phyloP scores from a whole-genome alignment of 1,284 basidiomycete genomes.

The Papiliotrema fonsecae region DNA sequence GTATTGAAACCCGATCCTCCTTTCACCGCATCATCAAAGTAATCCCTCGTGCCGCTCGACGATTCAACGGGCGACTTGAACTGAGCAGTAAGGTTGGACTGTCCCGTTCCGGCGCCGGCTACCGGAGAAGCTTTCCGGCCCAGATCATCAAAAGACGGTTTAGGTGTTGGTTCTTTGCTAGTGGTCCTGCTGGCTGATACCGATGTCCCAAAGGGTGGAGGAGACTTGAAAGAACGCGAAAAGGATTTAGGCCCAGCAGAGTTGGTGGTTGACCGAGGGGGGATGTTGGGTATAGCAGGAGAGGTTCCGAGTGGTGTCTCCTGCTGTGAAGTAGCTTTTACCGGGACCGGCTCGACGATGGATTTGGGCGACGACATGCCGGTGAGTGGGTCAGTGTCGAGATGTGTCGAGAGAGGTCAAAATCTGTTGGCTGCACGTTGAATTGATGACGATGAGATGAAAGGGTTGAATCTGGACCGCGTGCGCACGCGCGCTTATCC shows the following conservation, averaged over 20 bases:
- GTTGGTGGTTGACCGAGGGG: slow-evolving; percentile 14
- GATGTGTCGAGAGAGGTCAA: too few species aligned
- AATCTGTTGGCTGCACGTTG: too few species aligned
- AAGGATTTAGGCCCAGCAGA: slow-evolving; percentile 10
- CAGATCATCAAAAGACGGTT: slow-evolving; percentile 1
- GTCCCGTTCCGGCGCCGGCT: neutral
- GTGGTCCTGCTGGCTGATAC: neutral
- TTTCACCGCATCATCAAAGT: too few species aligned
- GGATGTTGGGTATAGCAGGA: slow-evolving; percentile 25
- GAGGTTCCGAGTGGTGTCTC: slow-evolving; percentile 6
- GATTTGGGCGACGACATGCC: too few species aligned
- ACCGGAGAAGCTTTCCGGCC: neutral
- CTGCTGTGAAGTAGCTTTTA: neutral
- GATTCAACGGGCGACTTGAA: too few species aligned
- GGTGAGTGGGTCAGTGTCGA: too few species aligned
- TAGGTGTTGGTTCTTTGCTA: slow-evolving; percentile 1
- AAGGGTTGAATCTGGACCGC: too few species aligned
- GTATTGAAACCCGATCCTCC: neutral
- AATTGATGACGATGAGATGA: too few species aligned
- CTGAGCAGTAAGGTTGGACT: neutral
- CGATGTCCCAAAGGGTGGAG: neutral
- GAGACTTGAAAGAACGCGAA: neutral
- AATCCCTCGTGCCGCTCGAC: too few species aligned
- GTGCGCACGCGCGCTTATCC: too few species aligned
- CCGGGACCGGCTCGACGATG: too few species aligned